Conservation (phyloP, 768 basidiomycete genomes). For the Podaxis carcinomalis region DNA sequence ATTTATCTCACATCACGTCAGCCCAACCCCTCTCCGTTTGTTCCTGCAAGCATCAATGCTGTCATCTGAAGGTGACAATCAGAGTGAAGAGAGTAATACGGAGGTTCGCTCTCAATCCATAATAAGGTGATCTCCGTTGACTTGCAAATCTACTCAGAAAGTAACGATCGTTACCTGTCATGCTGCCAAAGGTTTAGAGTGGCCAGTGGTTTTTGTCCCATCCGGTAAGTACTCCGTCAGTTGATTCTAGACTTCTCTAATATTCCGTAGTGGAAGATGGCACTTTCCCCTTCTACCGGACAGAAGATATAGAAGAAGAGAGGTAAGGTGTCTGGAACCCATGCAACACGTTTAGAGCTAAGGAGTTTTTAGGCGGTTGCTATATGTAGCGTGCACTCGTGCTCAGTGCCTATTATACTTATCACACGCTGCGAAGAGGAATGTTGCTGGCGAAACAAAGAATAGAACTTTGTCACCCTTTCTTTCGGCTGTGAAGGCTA, state of each 20-base stretch:
- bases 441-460: conserved; percentile 51
- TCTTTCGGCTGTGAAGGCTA: conserved; percentile 37
- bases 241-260: not conserved
- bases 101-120: conserved; percentile 4
- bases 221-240: conserved; percentile 38
- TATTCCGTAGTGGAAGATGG: conserved; percentile 55
- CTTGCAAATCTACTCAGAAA: conserved; percentile 40
- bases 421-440: conserved; percentile 43
- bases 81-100: conserved; percentile 28
- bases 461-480: conserved; percentile 55
- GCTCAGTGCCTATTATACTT: conserved; percentile 71
- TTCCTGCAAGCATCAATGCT: conserved; percentile 82
- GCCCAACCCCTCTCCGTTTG: conserved; percentile 54
- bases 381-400: conserved; percentile 88
- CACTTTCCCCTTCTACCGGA: conserved; percentile 71
- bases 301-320: conserved; percentile 79
- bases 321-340: conserved; percentile 40
- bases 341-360: not conserved
- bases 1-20: conserved; percentile 1
- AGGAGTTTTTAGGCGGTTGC: conserved; percentile 53
- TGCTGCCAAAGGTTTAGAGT: conserved; percentile 87
- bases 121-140: not conserved
- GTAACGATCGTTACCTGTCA: conserved; percentile 86
- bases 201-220: conserved; percentile 85
- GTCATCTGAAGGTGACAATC: conserved; percentile 71